A percentile compares a stretch with the other conserved stretches of the same genome.
These are phyloP conservation scores for Tricholoma bakamatsutake DNA, from an alignment of 768 basidiomycete genomes.

Conservation along the genomic window DNA sequence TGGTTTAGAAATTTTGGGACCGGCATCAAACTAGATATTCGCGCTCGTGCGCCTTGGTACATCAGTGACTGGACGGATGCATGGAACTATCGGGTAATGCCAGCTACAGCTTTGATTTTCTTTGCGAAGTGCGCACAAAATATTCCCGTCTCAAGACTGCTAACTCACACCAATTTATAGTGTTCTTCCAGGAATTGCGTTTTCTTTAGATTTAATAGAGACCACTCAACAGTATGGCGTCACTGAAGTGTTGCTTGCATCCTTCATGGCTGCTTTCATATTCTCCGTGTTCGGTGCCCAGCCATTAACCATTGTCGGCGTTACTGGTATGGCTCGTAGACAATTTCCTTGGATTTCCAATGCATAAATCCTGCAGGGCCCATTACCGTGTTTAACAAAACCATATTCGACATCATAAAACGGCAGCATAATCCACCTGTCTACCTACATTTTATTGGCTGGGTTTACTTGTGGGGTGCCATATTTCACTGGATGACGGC, in stretches of 20 bases:
- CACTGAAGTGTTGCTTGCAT: constrained; percentile 74
- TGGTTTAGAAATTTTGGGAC: constrained; percentile 36
- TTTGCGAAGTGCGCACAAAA: constrained; percentile 63
- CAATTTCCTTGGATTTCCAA: not conserved
- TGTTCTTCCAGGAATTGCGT: constrained; percentile 87
- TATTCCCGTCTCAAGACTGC: not conserved
- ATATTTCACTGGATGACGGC: constrained; percentile 84
- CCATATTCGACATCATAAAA: constrained; percentile 72
- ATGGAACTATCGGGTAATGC: constrained; percentile 87
- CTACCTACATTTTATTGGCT: constrained; percentile 85
- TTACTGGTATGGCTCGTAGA: constrained; percentile 51
- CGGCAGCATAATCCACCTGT: constrained; percentile 52
- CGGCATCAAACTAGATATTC: constrained; percentile 70
- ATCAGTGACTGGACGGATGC: constrained; percentile 85
- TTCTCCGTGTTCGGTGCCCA: constrained; percentile 88
- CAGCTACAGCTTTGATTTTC: constrained; percentile 80
- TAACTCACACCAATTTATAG: constrained; percentile 25
- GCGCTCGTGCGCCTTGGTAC: constrained; percentile 73
- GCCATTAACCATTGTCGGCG: constrained; percentile 87
- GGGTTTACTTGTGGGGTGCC: constrained; percentile 91
- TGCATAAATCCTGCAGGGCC: constrained; percentile 49
- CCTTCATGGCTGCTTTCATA: constrained; percentile 86
- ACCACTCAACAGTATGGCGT: constrained; percentile 89
- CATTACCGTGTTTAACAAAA: constrained; percentile 91
- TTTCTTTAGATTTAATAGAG: constrained; percentile 88